phyloP scores from a whole-genome alignment of 495 filamentous ascomycete genomes.

The Evansstolkia leycettana region DNA sequence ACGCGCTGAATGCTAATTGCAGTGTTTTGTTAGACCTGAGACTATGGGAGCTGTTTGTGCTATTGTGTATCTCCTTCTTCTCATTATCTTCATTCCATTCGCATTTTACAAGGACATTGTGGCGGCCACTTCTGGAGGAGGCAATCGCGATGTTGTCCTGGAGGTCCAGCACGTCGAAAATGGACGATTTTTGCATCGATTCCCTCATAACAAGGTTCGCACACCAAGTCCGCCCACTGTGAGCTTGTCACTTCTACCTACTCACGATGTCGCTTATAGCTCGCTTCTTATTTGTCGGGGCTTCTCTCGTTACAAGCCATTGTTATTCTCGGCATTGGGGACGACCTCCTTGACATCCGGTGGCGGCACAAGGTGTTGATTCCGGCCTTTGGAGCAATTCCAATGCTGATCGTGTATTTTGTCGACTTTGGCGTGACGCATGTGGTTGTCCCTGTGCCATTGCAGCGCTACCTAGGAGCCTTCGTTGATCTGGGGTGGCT shows the following conservation, averaged over 20 bases:
- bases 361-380: slow-evolving; percentile 99
- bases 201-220: slow-evolving; percentile 81
- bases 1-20: slow-evolving; percentile 1
- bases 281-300: slow-evolving; percentile 90
- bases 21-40: slow-evolving; percentile 52
- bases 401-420: slow-evolving; percentile 93
- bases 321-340: slow-evolving; percentile 80
- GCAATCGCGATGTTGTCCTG: slow-evolving; percentile 75
- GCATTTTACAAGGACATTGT: slow-evolving; percentile 98
- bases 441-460: slow-evolving; percentile 74
- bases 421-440: slow-evolving; percentile 96
- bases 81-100: slow-evolving; percentile 91
- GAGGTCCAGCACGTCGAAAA: slow-evolving; percentile 52
- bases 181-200: slow-evolving; percentile 74
- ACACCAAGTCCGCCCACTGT: not conserved
- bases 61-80: slow-evolving; percentile 72
- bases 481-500: slow-evolving; percentile 77
- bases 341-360: slow-evolving; percentile 95
- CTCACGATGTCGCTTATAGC: slow-evolving; percentile 42
- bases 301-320: slow-evolving; percentile 83
- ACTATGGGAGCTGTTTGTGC: slow-evolving; percentile 97
- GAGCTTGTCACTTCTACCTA: not conserved
- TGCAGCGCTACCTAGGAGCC: slow-evolving; percentile 71
- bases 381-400: slow-evolving; percentile 85
- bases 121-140: slow-evolving; percentile 86